Evolutionary conservation across 768 basidiomycete species (phyloP), one percentile per base, ranked within the genome.

Genomic region (Trametopsis cervina): DNA sequence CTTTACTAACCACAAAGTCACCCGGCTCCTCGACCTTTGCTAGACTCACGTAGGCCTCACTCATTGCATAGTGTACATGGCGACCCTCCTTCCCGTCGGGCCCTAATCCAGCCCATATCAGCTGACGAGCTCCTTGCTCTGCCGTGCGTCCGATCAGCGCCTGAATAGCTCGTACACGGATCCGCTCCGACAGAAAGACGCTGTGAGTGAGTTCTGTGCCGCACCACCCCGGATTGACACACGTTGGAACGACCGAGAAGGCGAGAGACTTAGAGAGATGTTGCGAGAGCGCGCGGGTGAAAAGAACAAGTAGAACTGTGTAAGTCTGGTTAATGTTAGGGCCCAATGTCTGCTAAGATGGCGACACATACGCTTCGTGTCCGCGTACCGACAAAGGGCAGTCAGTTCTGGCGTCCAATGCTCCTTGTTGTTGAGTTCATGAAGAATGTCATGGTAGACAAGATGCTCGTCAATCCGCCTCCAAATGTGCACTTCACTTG

Each of bases 401-500:
- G n/a, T n/a, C n/a, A n/a, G n/a, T n/a, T n/a, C 13, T 10, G 27
- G 53, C 52, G 61, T 59, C 20, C 61, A 68, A 42, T 60, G 53
- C 0, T 58, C 53, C 0, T 67, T 61, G 0, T 59, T 54, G 9
- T 52, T 38, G 40, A 52, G 47, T 10, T 52, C 54, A 18, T 52
- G 51, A 26, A 51, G 24, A 22, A 23, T 11, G 27, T 50, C 50
- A 12, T 55, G 51, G 41, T 49, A 47, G 3, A 72, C 66, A 42
- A 47, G 66, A 22, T 69, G 69, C 15, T 69, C 69, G 50, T 59
- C 59, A 41, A 70, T 29, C 7, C 24, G 27, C 17, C 27, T 33
- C 37, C 24, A 36, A 13, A 17, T 20, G 47, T 76, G 75, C 0
- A 65, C 47, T 20, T 66, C 75, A 46, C 75, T 77, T 0, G 69